Evolutionary conservation across 2,329 filamentous ascomycete genomes (phyloP).

Genomic region (Fulvia fulva): DNA sequence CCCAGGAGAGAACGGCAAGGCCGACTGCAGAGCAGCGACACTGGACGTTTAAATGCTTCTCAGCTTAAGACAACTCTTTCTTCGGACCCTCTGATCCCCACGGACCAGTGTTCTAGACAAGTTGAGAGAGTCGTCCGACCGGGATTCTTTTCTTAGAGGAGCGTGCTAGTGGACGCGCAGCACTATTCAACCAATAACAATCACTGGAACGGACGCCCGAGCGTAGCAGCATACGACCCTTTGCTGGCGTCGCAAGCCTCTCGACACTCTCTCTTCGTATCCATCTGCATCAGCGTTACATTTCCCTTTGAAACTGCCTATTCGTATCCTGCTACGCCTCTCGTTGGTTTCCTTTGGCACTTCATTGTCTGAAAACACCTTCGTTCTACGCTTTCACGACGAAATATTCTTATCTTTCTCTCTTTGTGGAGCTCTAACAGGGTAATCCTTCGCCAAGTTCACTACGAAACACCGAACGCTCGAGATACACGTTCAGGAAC

Average conservation of each 20-base stretch:
- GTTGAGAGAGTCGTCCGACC: not conserved
- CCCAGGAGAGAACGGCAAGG: too few species aligned
- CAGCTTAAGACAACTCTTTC: not conserved
- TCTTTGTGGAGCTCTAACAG: slow-evolving; percentile 5
- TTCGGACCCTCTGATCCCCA: not conserved
- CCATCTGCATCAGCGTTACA: slow-evolving; percentile 12
- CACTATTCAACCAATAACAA: slow-evolving; percentile 14
- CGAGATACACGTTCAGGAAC: slow-evolving; percentile 5
- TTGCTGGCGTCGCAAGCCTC: slow-evolving; percentile 2
- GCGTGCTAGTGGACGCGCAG: slow-evolving; percentile 12
- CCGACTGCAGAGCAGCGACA: too few species aligned
- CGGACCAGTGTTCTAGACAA: slow-evolving; percentile 5
- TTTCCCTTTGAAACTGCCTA: slow-evolving; percentile 5
- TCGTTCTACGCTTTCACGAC: not conserved
- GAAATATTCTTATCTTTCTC: not conserved
- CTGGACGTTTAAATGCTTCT: not conserved
- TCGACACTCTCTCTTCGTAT: slow-evolving; percentile 6
- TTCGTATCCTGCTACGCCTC: not conserved
- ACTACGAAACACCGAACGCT: slow-evolving; percentile 9
- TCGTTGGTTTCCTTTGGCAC: slow-evolving; percentile 1
- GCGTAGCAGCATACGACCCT: slow-evolving; percentile 12
- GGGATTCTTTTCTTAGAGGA: slow-evolving; percentile 7
- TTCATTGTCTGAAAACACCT: not conserved
- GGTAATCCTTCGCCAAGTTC: slow-evolving; percentile 4
- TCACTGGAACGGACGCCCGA: not conserved